Base-by-base conservation (phyloP, 2,329 filamentous ascomycete species). In the Fusarium caatingaense region DNA sequence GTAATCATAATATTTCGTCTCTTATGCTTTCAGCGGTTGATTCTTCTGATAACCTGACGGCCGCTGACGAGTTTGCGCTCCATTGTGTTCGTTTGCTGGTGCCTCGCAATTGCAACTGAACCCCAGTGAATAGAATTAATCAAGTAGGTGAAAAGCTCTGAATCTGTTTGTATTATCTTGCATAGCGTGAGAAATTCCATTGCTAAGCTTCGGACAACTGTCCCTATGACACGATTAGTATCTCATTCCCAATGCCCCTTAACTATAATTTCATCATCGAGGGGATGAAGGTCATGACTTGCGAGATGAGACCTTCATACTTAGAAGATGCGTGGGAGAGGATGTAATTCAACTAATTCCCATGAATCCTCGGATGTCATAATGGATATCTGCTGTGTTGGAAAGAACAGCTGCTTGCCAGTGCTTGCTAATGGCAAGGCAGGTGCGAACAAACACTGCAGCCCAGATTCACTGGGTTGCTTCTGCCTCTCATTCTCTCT, bases 161-260 rank as follows among this genome's bases (percentile, higher is more conserved):
- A 7, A 4, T 37, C 10, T 37, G 3, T n/a, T 4, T 12, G 10
- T 5, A 12, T 7, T 18, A 37, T n/a, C 18, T 12, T 12, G 18
- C 10, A 7, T 6, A 8, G 20, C 3, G 4, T 10, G 3, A 5
- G 5, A 15, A 7, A 12, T 9, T 1, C 6, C 6, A 16, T 28
- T 21, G 3, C 16, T 10, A 21, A 25, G 6, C 9, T 21, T 13
- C 6, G 4, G 6, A 2, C 16, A 13, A 12, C 6, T 10, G 13
- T 27, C 4, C 20, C n/a, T 2, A 7, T 41, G 21, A 27, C 25
- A 16, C 8, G 8, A 15, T 5, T 7, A 25, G 21, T n/a, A 15
- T 51, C 18, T 51, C 16, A 23, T 41, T 23, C 32, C 16, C 18
- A 5, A 20, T 18, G 4, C 32, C 32, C 48, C 23, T 51, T 27